Conservation (phyloP, 768 basidiomycete species). For the Collybia mongolica region DNA sequence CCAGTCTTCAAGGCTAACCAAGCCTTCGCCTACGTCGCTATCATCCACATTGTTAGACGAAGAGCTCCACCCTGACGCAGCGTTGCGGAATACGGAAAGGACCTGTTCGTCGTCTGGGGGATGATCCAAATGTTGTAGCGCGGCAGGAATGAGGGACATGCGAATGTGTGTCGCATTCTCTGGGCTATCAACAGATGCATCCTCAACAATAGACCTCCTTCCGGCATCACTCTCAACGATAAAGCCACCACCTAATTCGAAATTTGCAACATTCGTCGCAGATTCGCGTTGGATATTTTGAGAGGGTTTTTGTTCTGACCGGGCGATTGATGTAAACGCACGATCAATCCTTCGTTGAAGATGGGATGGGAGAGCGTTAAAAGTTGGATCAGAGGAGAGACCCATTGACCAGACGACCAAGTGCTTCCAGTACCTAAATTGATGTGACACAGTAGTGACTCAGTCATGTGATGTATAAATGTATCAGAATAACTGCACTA, state of each 20-base stretch:
- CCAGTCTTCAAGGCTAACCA: slow-evolving; percentile 71
- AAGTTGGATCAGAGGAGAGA: slow-evolving; percentile 13
- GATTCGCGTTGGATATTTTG: neutral
- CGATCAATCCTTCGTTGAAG: slow-evolving; percentile 49
- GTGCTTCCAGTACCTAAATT: too few species aligned
- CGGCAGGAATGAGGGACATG: slow-evolving; percentile 55
- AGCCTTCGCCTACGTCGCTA: slow-evolving; percentile 20
- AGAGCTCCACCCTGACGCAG: slow-evolving; percentile 68
- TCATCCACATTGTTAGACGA: slow-evolving; percentile 16
- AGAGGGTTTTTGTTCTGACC: neutral
- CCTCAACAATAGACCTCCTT: slow-evolving; percentile 17
- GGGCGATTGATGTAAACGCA: slow-evolving; percentile 38
- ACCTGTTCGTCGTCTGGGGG: slow-evolving; percentile 74
- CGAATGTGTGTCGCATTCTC: slow-evolving; percentile 38
- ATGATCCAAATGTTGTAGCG: slow-evolving; percentile 62
- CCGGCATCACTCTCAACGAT: slow-evolving; percentile 12
- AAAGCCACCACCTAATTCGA: neutral
- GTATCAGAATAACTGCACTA: too few species aligned
- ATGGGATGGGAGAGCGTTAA: slow-evolving; percentile 36
- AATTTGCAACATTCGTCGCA: neutral
- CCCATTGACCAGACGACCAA: too few species aligned
- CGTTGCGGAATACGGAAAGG: slow-evolving; percentile 70
- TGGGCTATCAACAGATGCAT: slow-evolving; percentile 14
- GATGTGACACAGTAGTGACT: too few species aligned
- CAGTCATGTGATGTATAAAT: too few species aligned